phyloP scores from a whole-genome alignment of 345 rosid genomes.

The Populus tremula region DNA sequence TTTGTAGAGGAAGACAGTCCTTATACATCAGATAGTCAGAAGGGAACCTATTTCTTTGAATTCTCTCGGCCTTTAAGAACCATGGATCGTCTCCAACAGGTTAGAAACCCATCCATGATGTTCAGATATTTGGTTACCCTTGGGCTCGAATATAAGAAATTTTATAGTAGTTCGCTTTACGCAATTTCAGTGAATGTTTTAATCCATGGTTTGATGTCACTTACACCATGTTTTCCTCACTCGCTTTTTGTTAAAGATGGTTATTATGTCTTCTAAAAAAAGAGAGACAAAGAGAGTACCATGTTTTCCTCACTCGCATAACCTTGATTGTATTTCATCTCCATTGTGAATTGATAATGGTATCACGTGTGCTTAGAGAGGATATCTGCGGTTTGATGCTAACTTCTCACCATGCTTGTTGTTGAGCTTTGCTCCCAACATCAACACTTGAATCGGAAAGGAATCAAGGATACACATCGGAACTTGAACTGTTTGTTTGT shows the following conservation, averaged over 20 bases:
- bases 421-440: not conserved
- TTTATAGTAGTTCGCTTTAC: not conserved
- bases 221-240: not conserved
- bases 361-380: not conserved
- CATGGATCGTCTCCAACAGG: slow-evolving; percentile 90
- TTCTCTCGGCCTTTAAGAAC: slow-evolving; percentile 92
- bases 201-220: not conserved
- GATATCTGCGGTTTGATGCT: not conserved
- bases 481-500: not conserved
- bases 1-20: slow-evolving; percentile 90
- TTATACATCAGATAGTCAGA: slow-evolving; percentile 56
- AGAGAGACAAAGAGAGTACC: too few relatives aligned
- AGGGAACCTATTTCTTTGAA: slow-evolving; percentile 82
- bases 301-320: not conserved
- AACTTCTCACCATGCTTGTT: not conserved
- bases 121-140: slow-evolving; percentile 9
- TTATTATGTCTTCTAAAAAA: not conserved
- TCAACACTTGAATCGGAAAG: not conserved
- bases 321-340: not conserved
- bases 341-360: not conserved
- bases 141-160: not conserved
- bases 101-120: slow-evolving; percentile 29
- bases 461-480: not conserved
- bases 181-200: not conserved
- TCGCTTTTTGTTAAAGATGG: not conserved